phyloP scores from a whole-genome alignment of 768 basidiomycete species.

The Phylloporus sp. region DNA sequence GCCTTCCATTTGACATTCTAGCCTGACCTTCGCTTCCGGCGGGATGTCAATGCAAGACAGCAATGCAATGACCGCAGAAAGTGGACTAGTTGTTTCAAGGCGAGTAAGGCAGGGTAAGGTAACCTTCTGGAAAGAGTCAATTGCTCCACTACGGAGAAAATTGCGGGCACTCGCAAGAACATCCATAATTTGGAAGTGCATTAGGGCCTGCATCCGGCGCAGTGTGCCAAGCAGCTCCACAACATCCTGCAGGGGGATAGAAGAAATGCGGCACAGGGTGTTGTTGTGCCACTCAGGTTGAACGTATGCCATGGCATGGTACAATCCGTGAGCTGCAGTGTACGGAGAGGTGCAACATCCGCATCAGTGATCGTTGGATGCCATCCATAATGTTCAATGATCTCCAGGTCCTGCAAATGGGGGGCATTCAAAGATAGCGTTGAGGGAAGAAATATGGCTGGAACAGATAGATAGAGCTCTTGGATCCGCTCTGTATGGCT shows the following conservation, averaged over 20 bases:
- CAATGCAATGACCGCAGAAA: conserved; percentile 2
- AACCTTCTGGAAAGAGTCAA: not conserved
- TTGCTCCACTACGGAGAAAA: too few species aligned
- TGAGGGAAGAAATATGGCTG: not conserved
- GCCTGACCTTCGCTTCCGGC: not conserved
- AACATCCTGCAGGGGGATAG: conserved; percentile 20
- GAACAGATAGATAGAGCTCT: not conserved
- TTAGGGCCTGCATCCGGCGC: conserved; percentile 31
- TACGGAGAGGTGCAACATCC: too few species aligned
- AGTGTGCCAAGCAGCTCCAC: conserved; percentile 30
- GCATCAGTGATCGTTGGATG: too few species aligned
- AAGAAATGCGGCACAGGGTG: conserved; percentile 24
- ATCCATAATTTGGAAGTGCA: conserved; percentile 30
- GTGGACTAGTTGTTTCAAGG: not conserved
- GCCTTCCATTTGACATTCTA: not conserved
- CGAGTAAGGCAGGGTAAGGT: not conserved
- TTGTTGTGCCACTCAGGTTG: too few species aligned
- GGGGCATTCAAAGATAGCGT: not conserved
- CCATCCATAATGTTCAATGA: not conserved
- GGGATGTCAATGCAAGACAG: too few species aligned
- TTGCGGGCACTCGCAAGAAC: conserved; percentile 19
- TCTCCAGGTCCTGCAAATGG: not conserved
- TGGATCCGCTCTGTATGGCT: not conserved
- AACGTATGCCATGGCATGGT: too few species aligned
- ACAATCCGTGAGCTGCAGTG: too few species aligned